Base-by-base conservation (phyloP, 2,329 filamentous ascomycete genomes). In the Arthrobotrys conoides region DNA sequence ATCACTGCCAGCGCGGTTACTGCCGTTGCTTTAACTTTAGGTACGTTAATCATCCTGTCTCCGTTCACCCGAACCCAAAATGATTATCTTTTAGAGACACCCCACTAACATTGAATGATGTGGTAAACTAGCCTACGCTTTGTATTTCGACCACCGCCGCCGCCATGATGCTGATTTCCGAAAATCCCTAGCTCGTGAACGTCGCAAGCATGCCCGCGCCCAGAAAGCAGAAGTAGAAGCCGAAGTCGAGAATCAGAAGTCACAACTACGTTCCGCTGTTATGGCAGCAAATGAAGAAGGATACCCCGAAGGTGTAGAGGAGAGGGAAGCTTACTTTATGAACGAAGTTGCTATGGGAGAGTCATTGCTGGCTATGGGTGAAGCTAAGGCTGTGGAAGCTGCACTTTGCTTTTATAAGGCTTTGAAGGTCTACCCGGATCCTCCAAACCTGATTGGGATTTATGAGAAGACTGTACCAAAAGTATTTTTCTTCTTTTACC, bases 381-480 rank as follows among this genome's bases (percentile, higher is more conserved):
- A 75, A 20, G 16, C 41, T 0, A 79, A 88, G 51, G 80, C 81
- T 48, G 85, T 97, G 76, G 94, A 97, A 81, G 93, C 96, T 65
- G 95, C 96, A 59, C 87, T 98, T 79, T 93, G 93, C 85, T 99
- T 99, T 87, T 99, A 98, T 90, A 96, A 94, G 88, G 96, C 94
- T 55, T 89, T 99, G 82, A 99, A 98, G 89, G 96, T 99, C 82
- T 99, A 99, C 87, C 96, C 96, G 65, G 92, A 93, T 83, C 96
- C 95, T 10, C 89, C 91, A 82, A 96, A 98, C 84, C 88, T 99
- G 83, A 97, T 99, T 85, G 90, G 89, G 83, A 98, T 99, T 86
- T 99, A 99, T 86, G 96, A 99, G 86, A 97, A 97, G 90, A 98
- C 96, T 36, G 94, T 98, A 55, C 92, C 95, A 82, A 97, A 97